Base-by-base conservation (phyloP, 1,139 yeast species). In the Pichia sp. region DNA sequence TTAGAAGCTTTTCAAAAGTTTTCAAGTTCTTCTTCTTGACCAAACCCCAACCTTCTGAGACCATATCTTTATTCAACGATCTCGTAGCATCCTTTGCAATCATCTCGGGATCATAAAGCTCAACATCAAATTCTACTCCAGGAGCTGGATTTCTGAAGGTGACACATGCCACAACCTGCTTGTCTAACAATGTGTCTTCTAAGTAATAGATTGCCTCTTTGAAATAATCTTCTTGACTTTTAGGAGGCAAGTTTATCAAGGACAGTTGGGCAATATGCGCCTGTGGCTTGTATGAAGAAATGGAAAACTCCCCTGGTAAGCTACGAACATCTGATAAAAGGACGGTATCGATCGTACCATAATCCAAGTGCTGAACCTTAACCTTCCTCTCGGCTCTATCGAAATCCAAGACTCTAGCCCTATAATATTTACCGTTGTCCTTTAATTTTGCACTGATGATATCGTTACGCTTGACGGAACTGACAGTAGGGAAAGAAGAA, bases 11-110 rank as follows among this genome's bases (percentile, higher is more conserved):
- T 25, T 65, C 67, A 55, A 61, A 62, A 13, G 61, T 56, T 2
- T 51, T 45, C 22, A 64, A 52, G 3, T 41, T 41, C 31, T 55
- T 55, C 42, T 64, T 60, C 39, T 72, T 72, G 29, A 81, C 80
- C 38, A 78, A 65, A 3, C 75, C 91, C 64, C 71, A 74, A 17
- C 93, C 94, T 36, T 72, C 72, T 42, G 65, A 59, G 21, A 82
- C 76, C 49, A 83, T 58, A 38, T 74, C 72, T 46, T 67, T 67
- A 60, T 82, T 83, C 47, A 83, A 66, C 27, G 86, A 73, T 56
- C 76, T 79, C 13, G 65, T 59, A 6, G 80, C 65, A 39, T 79
- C 78, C 41, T 61, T 63, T 3, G 50, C 20, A 20, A 83, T 74
- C 45, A 70, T 66, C 32, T 74, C 75, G 1, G 87, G 70, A 28